Evolutionary conservation across 306 rosid species (phyloP).

Genomic region (Trifolium dubium): DNA sequence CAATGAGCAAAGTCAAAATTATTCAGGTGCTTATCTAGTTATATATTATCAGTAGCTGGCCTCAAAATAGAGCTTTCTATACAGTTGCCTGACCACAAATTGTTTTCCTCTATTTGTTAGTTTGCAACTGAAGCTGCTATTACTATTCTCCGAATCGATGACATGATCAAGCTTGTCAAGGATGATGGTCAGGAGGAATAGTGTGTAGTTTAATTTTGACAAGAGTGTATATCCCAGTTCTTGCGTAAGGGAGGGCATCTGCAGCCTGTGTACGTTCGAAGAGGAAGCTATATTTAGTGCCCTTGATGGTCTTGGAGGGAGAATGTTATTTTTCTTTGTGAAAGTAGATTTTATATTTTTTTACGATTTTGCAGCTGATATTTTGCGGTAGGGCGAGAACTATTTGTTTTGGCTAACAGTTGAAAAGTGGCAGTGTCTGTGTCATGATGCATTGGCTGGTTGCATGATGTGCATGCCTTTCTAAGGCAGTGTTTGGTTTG

Average conservation of each 20-base stretch:
- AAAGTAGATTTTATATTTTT: slow-evolving; percentile 19
- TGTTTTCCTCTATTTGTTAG: slow-evolving; percentile 44
- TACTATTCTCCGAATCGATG: slow-evolving; percentile 96
- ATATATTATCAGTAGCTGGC: not conserved
- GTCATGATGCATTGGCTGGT: slow-evolving; percentile 42
- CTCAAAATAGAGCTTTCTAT: slow-evolving; percentile 1
- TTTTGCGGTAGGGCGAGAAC: slow-evolving; percentile 31
- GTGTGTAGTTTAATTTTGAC: slow-evolving; percentile 28
- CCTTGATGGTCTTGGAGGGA: slow-evolving; percentile 37
- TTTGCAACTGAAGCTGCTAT: slow-evolving; percentile 99
- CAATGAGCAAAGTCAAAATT: slow-evolving; percentile 98
- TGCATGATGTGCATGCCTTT: slow-evolving; percentile 31
- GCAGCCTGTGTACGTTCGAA: slow-evolving; percentile 40
- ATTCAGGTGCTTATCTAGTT: slow-evolving; percentile 65
- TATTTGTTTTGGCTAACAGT: slow-evolving; percentile 19
- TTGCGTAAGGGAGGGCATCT: slow-evolving; percentile 11
- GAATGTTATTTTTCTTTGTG: slow-evolving; percentile 26
- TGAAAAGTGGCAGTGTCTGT: slow-evolving; percentile 23
- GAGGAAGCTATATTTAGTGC: slow-evolving; percentile 43
- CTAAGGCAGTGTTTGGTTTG: slow-evolving; percentile 40
- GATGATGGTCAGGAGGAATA: slow-evolving; percentile 76
- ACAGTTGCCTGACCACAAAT: not conserved
- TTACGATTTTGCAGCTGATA: slow-evolving; percentile 20
- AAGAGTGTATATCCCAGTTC: slow-evolving; percentile 20
- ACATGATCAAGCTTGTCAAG: slow-evolving; percentile 92